Base-by-base conservation (phyloP, 177 flowering plant species). In the Vitis hybrid region DNA sequence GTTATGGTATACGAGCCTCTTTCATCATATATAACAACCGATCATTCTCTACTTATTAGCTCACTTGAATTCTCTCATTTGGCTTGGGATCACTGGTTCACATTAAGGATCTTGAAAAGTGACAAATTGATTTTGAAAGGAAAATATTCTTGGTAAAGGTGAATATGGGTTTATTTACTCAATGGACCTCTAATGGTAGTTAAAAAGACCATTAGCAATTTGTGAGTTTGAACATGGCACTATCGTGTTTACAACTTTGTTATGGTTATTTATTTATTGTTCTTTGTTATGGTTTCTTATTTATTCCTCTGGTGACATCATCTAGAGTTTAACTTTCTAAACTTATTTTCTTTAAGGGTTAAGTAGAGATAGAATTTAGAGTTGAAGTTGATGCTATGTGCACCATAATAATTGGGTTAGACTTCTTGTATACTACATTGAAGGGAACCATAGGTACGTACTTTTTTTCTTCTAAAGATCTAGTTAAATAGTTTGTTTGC, bases 21-120 rank as follows among this genome's bases (percentile, higher is more conserved):
- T 66, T 84, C 93, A 39, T 88, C 94, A 12, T 71, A 88, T 72
- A 84, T 83, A 3, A 76, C 84, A 6, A 82, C 87, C 55, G 89
- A 86, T 45, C 90, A 91, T 70, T 90, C 96, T 63, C 96, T 96
- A 57, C 75, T 90, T 19, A 64, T 49, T 61, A 96, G 96, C 7
- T 75, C 90, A 72, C 94, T 94, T 18, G 97, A 92, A 62, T 89
- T 92, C 69, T 92, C 97, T 65, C 96, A 88, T 67, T 82, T 92
- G 78, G 94, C 94, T 63, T 92, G 97, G 97, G 97, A 96, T 15
- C 96, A 92, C 71, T 90, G 97, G 96, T 92, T 90, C 73, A 90
- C 96, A 13, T 75, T 92, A 70, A 88, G 97, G 72, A 96, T 90
- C 79, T 88, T 92, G 22, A 94, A 92, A 65, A 50, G 94, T 96